A percentile compares a stretch with the other conserved stretches of the same genome.
These are phyloP conservation scores for Daldinia bambusicola DNA, from an alignment of 495 filamentous ascomycete genomes.

Conservation along the genomic window DNA sequence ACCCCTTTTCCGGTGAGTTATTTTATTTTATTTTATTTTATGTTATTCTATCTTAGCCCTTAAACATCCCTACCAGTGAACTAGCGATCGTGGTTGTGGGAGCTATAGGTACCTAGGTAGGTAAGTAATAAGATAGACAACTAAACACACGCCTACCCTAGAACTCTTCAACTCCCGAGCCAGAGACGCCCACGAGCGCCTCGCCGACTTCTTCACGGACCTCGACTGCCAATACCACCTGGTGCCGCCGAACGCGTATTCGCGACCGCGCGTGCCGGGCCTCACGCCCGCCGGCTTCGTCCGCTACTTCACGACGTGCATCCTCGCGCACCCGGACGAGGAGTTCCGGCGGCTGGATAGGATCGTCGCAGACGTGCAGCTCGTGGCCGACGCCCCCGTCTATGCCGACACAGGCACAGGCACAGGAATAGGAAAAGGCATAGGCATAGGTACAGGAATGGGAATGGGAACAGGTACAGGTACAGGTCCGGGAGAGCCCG, in stretches of 20 bases:
- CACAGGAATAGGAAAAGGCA: too few relatives aligned
- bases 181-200: slow-evolving; percentile 49
- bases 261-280: slow-evolving; percentile 75
- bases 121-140: too few relatives aligned
- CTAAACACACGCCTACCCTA: slow-evolving; percentile 19
- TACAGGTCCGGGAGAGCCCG: slow-evolving; percentile 60
- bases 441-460: too few relatives aligned
- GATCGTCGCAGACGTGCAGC: slow-evolving; percentile 77
- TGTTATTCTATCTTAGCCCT: background rate
- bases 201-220: slow-evolving; percentile 75
- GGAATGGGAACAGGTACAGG: too few relatives aligned
- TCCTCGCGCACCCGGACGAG: slow-evolving; percentile 79
- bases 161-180: slow-evolving; percentile 60
- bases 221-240: slow-evolving; percentile 84
- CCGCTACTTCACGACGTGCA: slow-evolving; percentile 77
- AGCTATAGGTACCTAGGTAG: too few relatives aligned
- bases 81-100: too few relatives aligned
- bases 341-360: slow-evolving; percentile 80
- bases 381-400: slow-evolving; percentile 63
- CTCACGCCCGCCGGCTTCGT: slow-evolving; percentile 85
- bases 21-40: too few relatives aligned
- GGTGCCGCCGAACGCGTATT: slow-evolving; percentile 68
- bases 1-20: slow-evolving; percentile 53
- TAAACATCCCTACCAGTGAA: too few relatives aligned
- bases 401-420: slow-evolving; percentile 57